Percentiles rank a stretch among this genome's conserved stretches.
These are phyloP conservation scores for Oryza glaberrima DNA, from an alignment of 176 grass and related monocot genomes.

Conservation along the genomic window DNA sequence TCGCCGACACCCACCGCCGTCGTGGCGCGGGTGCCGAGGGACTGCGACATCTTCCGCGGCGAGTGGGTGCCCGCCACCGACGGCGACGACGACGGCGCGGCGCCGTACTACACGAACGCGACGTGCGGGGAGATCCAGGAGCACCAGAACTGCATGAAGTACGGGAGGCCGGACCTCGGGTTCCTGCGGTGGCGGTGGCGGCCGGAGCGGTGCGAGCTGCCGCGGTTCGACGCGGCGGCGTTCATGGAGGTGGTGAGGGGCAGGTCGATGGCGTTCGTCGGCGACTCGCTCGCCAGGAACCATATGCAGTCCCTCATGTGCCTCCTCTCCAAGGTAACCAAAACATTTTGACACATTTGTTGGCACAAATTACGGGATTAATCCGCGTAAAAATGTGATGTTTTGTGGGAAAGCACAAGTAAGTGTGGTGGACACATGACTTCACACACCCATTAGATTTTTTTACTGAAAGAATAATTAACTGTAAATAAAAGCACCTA, in stretches of 20 bases:
- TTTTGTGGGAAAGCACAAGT: too few species aligned
- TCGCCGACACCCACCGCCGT: background rate
- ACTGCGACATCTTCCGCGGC: constrained; percentile 53
- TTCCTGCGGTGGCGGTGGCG: constrained; percentile 69
- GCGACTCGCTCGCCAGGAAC: constrained; percentile 82
- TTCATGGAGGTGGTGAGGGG: constrained; percentile 52
- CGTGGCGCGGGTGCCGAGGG: background rate
- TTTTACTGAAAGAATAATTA: too few species aligned
- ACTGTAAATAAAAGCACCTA: too few species aligned
- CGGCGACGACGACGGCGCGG: background rate
- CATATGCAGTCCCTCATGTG: constrained; percentile 86
- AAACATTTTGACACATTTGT: background rate
- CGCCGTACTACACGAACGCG: constrained; percentile 65
- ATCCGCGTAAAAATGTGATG: too few species aligned
- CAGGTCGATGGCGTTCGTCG: constrained; percentile 66
- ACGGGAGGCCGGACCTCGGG: constrained; percentile 60
- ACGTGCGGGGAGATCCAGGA: constrained; percentile 69
- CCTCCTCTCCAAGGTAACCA: constrained; percentile 56
- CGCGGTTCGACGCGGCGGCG: constrained; percentile 56
- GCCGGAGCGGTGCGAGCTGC: constrained; percentile 53
- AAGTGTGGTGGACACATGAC: too few species aligned
- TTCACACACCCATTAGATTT: too few species aligned
- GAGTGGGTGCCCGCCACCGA: constrained; percentile 44
- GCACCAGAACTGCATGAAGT: constrained; percentile 90
- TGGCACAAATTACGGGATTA: background rate